Evolutionary conservation across 2,329 filamentous ascomycete genomes (phyloP).

Genomic region (Dichotomopilus funicola): DNA sequence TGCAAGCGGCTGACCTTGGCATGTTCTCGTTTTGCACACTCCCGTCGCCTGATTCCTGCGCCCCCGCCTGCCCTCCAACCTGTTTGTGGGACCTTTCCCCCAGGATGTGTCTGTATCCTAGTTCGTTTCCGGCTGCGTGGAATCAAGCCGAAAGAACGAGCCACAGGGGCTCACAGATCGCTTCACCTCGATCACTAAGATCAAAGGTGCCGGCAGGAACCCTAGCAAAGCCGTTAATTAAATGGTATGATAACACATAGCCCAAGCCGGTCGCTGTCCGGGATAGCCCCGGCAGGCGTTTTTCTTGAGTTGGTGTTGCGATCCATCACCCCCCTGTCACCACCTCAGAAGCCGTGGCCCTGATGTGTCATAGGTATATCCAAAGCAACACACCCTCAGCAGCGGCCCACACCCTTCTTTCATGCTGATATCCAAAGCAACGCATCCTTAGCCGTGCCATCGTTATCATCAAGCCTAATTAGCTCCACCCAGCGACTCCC

Average conservation of each 20-base stretch:
- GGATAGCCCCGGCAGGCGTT: not conserved
- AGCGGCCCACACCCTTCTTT: not conserved
- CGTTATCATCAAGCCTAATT: constrained; percentile 4
- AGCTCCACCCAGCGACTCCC: not conserved
- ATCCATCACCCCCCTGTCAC: too few relatives aligned
- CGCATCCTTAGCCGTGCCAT: constrained; percentile 10
- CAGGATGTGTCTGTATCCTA: too few relatives aligned
- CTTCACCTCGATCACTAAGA: too few relatives aligned
- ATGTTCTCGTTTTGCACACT: constrained; percentile 1
- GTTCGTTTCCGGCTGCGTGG: too few relatives aligned
- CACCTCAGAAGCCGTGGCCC: too few relatives aligned
- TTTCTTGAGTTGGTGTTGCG: too few relatives aligned
- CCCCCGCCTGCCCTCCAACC: not conserved
- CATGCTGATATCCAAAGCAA: constrained; percentile 9
- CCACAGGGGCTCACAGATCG: too few relatives aligned
- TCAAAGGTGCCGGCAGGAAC: too few relatives aligned
- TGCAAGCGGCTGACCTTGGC: constrained; percentile 4
- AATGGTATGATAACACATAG: too few relatives aligned
- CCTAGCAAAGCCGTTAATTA: too few relatives aligned
- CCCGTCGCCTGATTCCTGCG: not conserved
- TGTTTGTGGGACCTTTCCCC: not conserved
- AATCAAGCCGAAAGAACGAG: too few relatives aligned
- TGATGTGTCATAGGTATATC: not conserved
- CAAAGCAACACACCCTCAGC: not conserved
- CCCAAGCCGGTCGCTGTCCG: not conserved